phyloP scores from a whole-genome alignment of 345 rosid genomes.

The Gossypium ekmanianum region DNA sequence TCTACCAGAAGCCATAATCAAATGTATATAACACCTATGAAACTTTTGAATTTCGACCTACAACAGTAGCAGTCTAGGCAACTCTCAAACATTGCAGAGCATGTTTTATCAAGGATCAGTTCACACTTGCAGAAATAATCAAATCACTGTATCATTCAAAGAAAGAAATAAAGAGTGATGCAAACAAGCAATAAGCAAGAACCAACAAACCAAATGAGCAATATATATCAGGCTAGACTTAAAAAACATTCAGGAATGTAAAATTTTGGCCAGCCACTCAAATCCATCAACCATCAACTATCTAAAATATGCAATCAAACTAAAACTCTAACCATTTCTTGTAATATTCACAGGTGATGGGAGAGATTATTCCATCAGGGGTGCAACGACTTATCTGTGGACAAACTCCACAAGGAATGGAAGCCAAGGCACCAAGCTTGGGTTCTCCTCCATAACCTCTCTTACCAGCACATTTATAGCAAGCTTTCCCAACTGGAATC shows the following conservation, averaged over 20 bases:
- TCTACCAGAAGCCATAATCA: not conserved
- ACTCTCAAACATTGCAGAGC: not conserved
- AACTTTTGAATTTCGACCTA: not conserved
- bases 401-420: conserved; percentile 9
- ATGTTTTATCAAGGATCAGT: not conserved
- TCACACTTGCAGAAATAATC: not conserved
- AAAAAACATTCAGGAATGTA: not conserved
- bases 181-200: not conserved
- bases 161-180: too few species aligned
- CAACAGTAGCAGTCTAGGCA: not conserved
- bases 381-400: conserved; percentile 35
- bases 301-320: not conserved
- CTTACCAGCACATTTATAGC: conserved; percentile 39
- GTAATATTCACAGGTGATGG: conserved; percentile 53
- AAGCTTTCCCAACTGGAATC: conserved; percentile 44
- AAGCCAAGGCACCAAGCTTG: conserved; percentile 49
- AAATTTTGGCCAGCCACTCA: not conserved
- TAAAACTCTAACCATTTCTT: conserved; percentile 74
- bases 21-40: not conserved
- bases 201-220: not conserved
- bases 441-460: conserved; percentile 34
- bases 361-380: conserved; percentile 69
- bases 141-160: not conserved
- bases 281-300: not conserved
- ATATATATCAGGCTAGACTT: not conserved